These are phyloP conservation scores for Apodospora peruviana DNA, from an alignment of 495 filamentous ascomycete genomes.

Conservation along the genomic window DNA sequence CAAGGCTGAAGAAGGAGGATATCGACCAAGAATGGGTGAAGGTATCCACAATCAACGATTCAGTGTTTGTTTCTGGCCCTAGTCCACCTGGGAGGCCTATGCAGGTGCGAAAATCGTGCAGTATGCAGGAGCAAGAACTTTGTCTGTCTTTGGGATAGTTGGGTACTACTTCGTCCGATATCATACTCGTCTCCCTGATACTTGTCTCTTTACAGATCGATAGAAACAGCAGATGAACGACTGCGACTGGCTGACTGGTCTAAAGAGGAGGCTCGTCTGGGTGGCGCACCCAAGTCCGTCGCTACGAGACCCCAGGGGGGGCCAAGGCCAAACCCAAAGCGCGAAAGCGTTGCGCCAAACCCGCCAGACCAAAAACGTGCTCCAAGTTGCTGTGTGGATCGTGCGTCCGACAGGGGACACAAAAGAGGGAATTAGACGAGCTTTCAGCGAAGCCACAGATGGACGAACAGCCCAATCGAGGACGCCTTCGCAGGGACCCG, in stretches of 20 bases:
- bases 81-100: neutral
- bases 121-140: too few species aligned
- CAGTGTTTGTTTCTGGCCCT: neutral
- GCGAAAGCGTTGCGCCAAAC: neutral
- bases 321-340: neutral
- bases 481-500: neutral
- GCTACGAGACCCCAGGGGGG: neutral
- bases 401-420: slow-evolving; percentile 10
- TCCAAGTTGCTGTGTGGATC: neutral
- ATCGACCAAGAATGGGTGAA: neutral
- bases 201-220: too few species aligned
- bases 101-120: neutral
- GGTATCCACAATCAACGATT: neutral
- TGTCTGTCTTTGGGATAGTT: too few species aligned
- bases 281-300: too few species aligned
- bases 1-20: neutral
- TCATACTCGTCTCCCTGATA: too few species aligned
- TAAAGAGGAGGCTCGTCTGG: too few species aligned
- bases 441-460: slow-evolving; percentile 27
- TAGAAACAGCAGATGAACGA: too few species aligned
- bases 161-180: too few species aligned
- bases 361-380: neutral
- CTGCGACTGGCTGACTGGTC: too few species aligned
- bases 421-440: slow-evolving; percentile 23
- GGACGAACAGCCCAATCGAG: slow-evolving; percentile 7